Evolutionary conservation across 2,329 filamentous ascomycete species (phyloP), one percentile per base, ranked within the genome.

Genomic region (Pleurostoma richardsiae): DNA sequence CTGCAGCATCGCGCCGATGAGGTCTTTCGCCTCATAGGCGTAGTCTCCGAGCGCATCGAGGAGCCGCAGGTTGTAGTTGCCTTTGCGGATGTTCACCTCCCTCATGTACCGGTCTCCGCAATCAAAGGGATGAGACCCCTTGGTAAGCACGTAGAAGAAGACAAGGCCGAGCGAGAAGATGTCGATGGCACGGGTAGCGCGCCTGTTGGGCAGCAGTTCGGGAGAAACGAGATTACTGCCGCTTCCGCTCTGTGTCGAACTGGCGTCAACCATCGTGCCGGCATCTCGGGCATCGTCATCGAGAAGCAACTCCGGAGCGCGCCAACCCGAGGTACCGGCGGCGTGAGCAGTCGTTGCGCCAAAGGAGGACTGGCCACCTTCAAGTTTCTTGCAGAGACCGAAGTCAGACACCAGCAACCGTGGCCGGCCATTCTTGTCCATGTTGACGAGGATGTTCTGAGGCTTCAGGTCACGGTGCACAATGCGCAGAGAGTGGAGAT

Each of bases 121-220:
- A 62, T 96, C 92, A 59, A 95, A 99, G 0, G 94, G 94, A 64
- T 99, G 94, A 2, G 79, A 82, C 11, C 94, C 94, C 52, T 90
- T 88, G 2, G 92, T 96, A 49, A 99, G 76, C n/a, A 97, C 91
- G 64, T 96, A 99, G 70, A 91, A 97, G 73, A 96, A 99, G n/a
- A 99, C 90, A 45, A 96, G 86, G 1, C 94, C 94, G 33, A 99
- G 79, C 0, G 91, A 96, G 70, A 99, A 99, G 29, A 99, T 96
- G 62, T 99, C 94, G 51, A 97, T 96, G 6, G 94, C 89, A 41
- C 94, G 86, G 41, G 95, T 99, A 5, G 95, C 92, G 44, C 94
- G 87, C 49, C 90, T 85, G 55, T 82, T 83, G 55, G 59, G 74
- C 69, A 73, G 78, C 63, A 82, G 70, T 19, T 81, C 79, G 10